phyloP scores from a whole-genome alignment of 192 early-diverging fungal genomes.

The Linnemannia elongata region DNA sequence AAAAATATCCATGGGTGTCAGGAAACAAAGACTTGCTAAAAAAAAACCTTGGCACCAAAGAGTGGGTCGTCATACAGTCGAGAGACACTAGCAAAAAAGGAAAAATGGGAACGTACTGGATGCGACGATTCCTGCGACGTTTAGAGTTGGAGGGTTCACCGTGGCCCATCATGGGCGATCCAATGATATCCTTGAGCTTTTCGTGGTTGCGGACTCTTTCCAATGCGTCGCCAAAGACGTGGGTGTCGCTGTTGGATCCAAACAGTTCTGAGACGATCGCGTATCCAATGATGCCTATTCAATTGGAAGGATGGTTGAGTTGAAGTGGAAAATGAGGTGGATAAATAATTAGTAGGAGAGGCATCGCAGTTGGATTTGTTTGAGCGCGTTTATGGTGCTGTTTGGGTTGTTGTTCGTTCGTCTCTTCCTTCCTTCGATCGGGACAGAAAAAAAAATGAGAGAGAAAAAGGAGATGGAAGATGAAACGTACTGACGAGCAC shows the following conservation, averaged over 20 bases:
- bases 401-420: neutral
- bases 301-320: neutral
- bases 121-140: conserved; percentile 42
- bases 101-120: conserved; percentile 23
- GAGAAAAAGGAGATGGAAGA: neutral
- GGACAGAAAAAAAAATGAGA: neutral
- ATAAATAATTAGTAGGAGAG: conserved; percentile 7
- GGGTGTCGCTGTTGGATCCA: conserved; percentile 63
- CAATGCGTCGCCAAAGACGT: conserved; percentile 67
- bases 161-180: conserved; percentile 49
- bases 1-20: neutral
- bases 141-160: conserved; percentile 48
- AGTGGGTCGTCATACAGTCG: neutral
- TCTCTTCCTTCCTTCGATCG: neutral
- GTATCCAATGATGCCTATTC: conserved; percentile 57
- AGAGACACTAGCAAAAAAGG: neutral
- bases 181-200: conserved; percentile 50
- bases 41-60: neutral
- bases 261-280: conserved; percentile 62
- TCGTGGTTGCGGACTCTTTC: conserved; percentile 61
- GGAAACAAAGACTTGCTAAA: neutral
- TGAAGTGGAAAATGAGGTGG: neutral
- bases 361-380: neutral
- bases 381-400: neutral
- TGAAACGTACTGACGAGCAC: conserved; percentile 51